Conservation (phyloP, 352 stramenopile genomes). For the Aphanomyces astaci region DNA sequence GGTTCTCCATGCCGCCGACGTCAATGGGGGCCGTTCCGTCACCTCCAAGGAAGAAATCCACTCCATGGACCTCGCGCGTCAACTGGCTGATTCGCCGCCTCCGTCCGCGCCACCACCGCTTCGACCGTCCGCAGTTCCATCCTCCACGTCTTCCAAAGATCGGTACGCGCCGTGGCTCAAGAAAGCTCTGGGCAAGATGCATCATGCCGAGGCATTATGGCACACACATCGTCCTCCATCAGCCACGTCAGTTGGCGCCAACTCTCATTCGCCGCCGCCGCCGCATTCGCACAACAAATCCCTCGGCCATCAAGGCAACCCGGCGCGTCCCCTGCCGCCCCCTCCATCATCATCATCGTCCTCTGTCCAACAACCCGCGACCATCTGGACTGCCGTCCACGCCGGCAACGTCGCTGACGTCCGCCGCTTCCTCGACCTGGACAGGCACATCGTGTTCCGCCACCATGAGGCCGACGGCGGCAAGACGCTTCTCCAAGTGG, state of each 20-base stretch:
- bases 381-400: slow-evolving; percentile 40
- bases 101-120: neutral
- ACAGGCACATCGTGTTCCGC: slow-evolving; percentile 29
- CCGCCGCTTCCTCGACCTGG: slow-evolving; percentile 30
- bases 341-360: too few species aligned
- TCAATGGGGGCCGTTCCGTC: neutral
- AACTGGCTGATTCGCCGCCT: neutral
- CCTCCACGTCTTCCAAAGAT: neutral
- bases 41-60: slow-evolving; percentile 13
- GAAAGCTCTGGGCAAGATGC: slow-evolving; percentile 39
- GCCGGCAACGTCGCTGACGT: slow-evolving; percentile 31
- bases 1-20: neutral
- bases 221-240: slow-evolving; percentile 22
- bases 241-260: neutral
- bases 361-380: neutral
- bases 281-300: too few species aligned
- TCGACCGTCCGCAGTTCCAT: neutral
- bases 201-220: slow-evolving; percentile 37
- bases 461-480: slow-evolving; percentile 30
- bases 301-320: too few species aligned
- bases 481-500: slow-evolving; percentile 47
- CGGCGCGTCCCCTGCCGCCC: too few species aligned
- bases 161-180: slow-evolving; percentile 63
- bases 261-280: too few species aligned
- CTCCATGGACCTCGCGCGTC: neutral